Percentiles rank a stretch among this genome's conserved stretches.
These are phyloP conservation scores for Aspergillus novoparasiticus DNA, from an alignment of 2,329 filamentous ascomycete species.

Conservation along the genomic window DNA sequence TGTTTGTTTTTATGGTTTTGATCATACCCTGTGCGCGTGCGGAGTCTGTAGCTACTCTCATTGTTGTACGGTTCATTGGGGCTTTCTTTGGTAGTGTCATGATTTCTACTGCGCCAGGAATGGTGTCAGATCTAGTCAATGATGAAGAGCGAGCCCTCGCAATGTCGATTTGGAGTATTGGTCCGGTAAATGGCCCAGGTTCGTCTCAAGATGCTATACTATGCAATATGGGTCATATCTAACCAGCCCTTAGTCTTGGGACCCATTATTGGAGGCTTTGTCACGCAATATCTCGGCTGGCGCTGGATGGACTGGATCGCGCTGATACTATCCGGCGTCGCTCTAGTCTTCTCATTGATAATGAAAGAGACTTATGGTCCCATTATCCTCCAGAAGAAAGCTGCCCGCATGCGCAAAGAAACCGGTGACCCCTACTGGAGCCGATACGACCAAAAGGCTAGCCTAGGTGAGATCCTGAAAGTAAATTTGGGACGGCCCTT, in stretches of 20 bases:
- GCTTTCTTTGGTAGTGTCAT: slow-evolving; percentile 76
- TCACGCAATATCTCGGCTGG: slow-evolving; percentile 73
- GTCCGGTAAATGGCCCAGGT: slow-evolving; percentile 75
- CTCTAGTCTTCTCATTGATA: slow-evolving; percentile 60
- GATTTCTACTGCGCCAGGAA: slow-evolving; percentile 81
- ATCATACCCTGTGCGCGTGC: slow-evolving; percentile 73
- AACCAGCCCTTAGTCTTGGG: slow-evolving; percentile 49
- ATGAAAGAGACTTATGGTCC: slow-evolving; percentile 79
- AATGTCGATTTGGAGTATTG: slow-evolving; percentile 81
- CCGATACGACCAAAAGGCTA: slow-evolving; percentile 73
- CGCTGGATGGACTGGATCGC: slow-evolving; percentile 84
- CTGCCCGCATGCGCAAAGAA: slow-evolving; percentile 64
- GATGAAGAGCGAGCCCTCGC: slow-evolving; percentile 80
- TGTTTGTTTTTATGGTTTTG: slow-evolving; percentile 66
- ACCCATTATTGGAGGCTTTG: slow-evolving; percentile 78
- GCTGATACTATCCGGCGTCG: slow-evolving; percentile 69
- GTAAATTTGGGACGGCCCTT: slow-evolving; percentile 78
- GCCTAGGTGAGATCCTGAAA: slow-evolving; percentile 68
- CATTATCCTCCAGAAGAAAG: slow-evolving; percentile 67
- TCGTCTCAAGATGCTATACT: slow-evolving; percentile 12
- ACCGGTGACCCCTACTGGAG: slow-evolving; percentile 76
- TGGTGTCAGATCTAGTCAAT: slow-evolving; percentile 78
- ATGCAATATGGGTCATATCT: not conserved
- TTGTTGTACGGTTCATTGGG: slow-evolving; percentile 74
- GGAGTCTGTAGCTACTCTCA: slow-evolving; percentile 66